These are phyloP conservation scores for Cenchrus americanus DNA, from an alignment of 176 grass and related monocot genomes.

Conservation along the genomic window DNA sequence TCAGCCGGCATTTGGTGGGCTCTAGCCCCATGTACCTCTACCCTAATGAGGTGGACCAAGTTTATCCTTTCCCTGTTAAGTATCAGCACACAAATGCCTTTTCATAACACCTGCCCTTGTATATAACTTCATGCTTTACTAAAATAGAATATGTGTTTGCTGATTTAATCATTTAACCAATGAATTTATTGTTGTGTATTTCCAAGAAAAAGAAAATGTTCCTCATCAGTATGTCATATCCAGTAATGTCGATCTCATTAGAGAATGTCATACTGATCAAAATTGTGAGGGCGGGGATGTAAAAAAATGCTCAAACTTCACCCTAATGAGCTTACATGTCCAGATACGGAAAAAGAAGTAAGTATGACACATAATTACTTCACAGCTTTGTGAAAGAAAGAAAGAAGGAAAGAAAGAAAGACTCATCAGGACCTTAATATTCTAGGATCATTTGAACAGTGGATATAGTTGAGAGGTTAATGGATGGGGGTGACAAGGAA, in stretches of 20 bases:
- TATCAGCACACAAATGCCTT: not conserved
- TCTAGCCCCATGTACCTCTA: not conserved
- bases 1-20: not conserved
- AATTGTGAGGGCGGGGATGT: not conserved
- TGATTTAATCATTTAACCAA: not conserved
- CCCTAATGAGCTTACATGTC: not conserved
- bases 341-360: not conserved
- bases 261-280: not conserved
- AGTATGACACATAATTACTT: not conserved
- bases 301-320: not conserved
- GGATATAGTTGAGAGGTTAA: not conserved
- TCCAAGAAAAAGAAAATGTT: not conserved
- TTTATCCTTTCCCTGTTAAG: not conserved
- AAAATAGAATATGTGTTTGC: not conserved
- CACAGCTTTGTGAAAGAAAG: not conserved
- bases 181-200: not conserved
- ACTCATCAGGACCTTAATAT: not conserved
- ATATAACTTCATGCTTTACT: not conserved
- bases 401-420: not conserved
- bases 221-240: slow-evolving; percentile 11
- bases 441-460: not conserved
- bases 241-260: not conserved
- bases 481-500: not conserved
- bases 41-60: not conserved
- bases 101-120: not conserved